Base-by-base conservation (phyloP, 345 rosid genomes). In the Leavenworthia alabamica region DNA sequence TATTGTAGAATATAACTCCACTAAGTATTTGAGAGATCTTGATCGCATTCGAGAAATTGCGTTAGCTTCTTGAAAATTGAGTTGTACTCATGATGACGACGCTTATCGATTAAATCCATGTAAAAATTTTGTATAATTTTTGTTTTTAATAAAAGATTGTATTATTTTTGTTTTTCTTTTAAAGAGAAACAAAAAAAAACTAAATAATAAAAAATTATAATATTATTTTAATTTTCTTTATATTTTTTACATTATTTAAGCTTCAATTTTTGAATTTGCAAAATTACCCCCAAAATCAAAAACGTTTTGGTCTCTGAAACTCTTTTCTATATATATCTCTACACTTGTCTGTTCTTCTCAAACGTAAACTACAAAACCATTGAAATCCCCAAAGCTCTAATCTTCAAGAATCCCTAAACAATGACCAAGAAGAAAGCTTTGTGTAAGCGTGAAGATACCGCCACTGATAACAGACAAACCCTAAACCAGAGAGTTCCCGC, bases 1-100 rank as follows among this genome's bases (percentile, higher is more conserved):
- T 8, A 79, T 55, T 0, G 84, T 81, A 66, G 96, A 91, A 36
- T 88, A 88, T 75, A 86, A 91, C 76, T 79, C 90, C 3, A 91
- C 95, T 0, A 86, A 80, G 79, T 48, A 77, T 52, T 61, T 88
- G 43, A 72, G 70, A 42, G 81, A 85, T 66, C 72, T 86, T 33
- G 77, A 75, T 63, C 84, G 78, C 26, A 72, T 77, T 56, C 73
- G 73, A 41, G 84, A 91, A 73, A 44, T 86, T 55, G 96, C 90
- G 59, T 61, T 86, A 64, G 82, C 79, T 64, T 70, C 78, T 68
- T 80, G 72, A 79, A 78, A 43, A 61, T 7, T 24, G 2, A n/a
- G n/a, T n/a, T n/a, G n/a, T n/a, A n/a, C n/a, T n/a, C n/a, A n/a
- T n/a, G n/a, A n/a, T n/a, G n/a, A n/a, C n/a, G n/a, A n/a, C n/a